Evolutionary conservation across 768 basidiomycete genomes (phyloP).

Genomic region (Jaapia argillacea): DNA sequence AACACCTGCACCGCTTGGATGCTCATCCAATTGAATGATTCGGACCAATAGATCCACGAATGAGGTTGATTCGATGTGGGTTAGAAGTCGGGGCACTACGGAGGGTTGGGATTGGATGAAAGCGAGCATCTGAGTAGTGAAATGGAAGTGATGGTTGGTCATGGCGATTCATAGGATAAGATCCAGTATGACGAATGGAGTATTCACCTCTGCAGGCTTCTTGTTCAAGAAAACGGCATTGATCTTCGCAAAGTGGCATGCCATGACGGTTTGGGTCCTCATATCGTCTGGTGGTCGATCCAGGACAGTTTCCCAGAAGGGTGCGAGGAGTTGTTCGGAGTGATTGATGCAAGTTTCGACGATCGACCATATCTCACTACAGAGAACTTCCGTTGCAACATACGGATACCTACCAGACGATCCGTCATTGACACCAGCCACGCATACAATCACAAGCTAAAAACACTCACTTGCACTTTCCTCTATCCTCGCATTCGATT

Average conservation of each 20-base stretch:
- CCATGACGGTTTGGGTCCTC: slow-evolving; percentile 79
- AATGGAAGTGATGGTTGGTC: too few relatives aligned
- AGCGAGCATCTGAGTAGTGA: slow-evolving; percentile 73
- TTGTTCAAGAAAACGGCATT: slow-evolving; percentile 83
- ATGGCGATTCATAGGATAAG: too few relatives aligned
- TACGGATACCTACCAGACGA: slow-evolving; percentile 66
- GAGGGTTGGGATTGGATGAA: slow-evolving; percentile 82
- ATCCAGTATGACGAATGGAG: slow-evolving; percentile 16
- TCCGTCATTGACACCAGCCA: slow-evolving; percentile 9
- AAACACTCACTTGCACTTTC: slow-evolving; percentile 67
- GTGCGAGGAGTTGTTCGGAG: slow-evolving; percentile 59
- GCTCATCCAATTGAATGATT: slow-evolving; percentile 84
- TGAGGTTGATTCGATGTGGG: slow-evolving; percentile 81
- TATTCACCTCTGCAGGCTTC: slow-evolving; percentile 78
- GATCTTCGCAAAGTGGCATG: slow-evolving; percentile 91
- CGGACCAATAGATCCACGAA: slow-evolving; percentile 88
- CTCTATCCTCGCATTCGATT: slow-evolving; percentile 72
- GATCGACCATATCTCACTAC: slow-evolving; percentile 93
- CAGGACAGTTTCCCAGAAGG: slow-evolving; percentile 89
- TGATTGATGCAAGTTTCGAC: slow-evolving; percentile 79
- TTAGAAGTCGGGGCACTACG: slow-evolving; percentile 73
- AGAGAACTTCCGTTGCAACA: slow-evolving; percentile 89
- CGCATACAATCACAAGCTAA: slow-evolving; percentile 2
- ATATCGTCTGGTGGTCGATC: slow-evolving; percentile 78
- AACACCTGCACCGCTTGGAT: slow-evolving; percentile 70